These are phyloP conservation scores for Eimeria sp. DNA, from an alignment of 169 alveolate species.

Conservation along the genomic window DNA sequence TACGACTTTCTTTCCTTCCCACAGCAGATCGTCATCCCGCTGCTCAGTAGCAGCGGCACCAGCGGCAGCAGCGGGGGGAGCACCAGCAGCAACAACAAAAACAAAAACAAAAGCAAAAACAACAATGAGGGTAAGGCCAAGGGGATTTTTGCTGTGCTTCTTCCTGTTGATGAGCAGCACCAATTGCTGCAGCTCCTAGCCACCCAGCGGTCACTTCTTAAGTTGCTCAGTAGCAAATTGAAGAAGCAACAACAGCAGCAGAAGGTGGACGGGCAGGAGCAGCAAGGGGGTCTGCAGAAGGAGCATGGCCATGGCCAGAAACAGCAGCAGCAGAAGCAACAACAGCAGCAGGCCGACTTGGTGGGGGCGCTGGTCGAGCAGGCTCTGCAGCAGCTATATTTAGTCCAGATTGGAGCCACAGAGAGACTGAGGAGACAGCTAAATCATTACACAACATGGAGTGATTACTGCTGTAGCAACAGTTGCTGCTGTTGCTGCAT, in stretches of 20 bases:
- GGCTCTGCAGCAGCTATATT: too few relatives aligned
- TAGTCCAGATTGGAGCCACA: background rate
- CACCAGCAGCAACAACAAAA: slow-evolving; percentile 36
- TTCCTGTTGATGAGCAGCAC: slow-evolving; percentile 39
- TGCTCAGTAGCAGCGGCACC: slow-evolving; percentile 53
- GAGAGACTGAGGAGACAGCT: slow-evolving; percentile 22
- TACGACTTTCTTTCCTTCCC: slow-evolving; percentile 87
- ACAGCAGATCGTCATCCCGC: slow-evolving; percentile 85
- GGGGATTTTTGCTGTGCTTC: slow-evolving; percentile 35
- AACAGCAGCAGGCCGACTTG: background rate
- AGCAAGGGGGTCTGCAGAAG: slow-evolving; percentile 9
- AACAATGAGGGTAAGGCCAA: slow-evolving; percentile 9
- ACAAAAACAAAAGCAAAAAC: too few relatives aligned
- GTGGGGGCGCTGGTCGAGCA: too few relatives aligned
- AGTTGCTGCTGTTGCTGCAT: too few relatives aligned
- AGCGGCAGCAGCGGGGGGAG: slow-evolving; percentile 9
- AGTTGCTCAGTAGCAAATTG: too few relatives aligned
- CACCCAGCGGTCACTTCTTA: too few relatives aligned
- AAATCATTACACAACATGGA: background rate
- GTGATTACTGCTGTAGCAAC: too few relatives aligned
- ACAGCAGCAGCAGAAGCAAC: slow-evolving; percentile 23
- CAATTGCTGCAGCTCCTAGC: too few relatives aligned
- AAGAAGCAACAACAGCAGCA: too few relatives aligned
- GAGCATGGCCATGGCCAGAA: background rate
- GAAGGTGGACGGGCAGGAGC: background rate